A percentile compares a stretch with the other conserved stretches of the same genome.
These are phyloP conservation scores for Venturiaceae sp. DNA, from an alignment of 2,329 filamentous ascomycete genomes.

Conservation along the genomic window DNA sequence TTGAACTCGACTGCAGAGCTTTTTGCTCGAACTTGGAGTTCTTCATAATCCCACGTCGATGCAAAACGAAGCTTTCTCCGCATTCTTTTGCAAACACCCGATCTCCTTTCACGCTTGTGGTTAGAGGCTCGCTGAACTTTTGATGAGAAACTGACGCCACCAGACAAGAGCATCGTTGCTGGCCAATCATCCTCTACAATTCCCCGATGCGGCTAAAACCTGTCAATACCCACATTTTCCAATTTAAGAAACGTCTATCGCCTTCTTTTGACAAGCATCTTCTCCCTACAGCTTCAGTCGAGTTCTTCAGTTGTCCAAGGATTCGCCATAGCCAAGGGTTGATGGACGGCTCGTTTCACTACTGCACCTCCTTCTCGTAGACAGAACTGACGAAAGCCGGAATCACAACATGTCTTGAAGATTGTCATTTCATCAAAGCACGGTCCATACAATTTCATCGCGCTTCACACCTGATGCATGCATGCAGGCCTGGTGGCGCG, in stretches of 20 bases:
- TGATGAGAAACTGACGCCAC: not conserved
- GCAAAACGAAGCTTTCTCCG: not conserved
- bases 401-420: not conserved
- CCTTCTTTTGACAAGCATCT: not conserved
- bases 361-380: not conserved
- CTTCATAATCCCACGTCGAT: too few relatives aligned
- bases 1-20: too few relatives aligned
- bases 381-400: not conserved
- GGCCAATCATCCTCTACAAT: not conserved
- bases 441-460: not conserved
- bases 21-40: too few relatives aligned
- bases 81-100: not conserved
- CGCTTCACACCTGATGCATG: not conserved
- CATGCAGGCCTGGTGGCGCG: not conserved
- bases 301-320: too few relatives aligned
- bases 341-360: not conserved
- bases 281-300: not conserved
- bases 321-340: not conserved
- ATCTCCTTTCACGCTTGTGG: not conserved
- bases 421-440: not conserved
- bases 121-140: not conserved
- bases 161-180: not conserved
- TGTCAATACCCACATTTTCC: not conserved
- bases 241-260: not conserved
- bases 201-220: not conserved